Base-by-base conservation (phyloP, 2,329 filamentous ascomycete genomes). In the Fusarium sterilihyphosum region DNA sequence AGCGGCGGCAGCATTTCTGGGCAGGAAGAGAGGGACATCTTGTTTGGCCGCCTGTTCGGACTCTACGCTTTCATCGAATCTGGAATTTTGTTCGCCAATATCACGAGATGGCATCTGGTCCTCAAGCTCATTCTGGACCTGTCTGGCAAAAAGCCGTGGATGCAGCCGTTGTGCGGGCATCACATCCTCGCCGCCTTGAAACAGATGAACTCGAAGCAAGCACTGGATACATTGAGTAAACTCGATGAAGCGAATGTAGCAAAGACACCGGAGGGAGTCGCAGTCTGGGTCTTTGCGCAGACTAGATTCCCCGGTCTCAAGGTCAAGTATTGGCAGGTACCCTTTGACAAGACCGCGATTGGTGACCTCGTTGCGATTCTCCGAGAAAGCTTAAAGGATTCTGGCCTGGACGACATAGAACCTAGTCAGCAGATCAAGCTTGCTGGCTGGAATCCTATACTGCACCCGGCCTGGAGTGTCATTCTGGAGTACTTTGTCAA, bases 381-480 rank as follows among this genome's bases (percentile, higher is more conserved):
- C 80, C 96, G 94, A 80, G 94, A 97, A 78, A 92, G 87, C 66
- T 87, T 91, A 62, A 88, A 88, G 46, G 87, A 88, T 46, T 84
- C 86, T 31, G 83, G 40, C 82, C 84, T 29, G 78, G 82, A 49
- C 20, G 14, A 31, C 9, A 17, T 31, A 9, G 46, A 31, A 31
- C 46, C 13, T 31, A 12, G 46, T 26, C 80, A 75, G 37, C 87
- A 87, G 77, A 84, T 85, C 29, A 90, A 91, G 79, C 92, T 93
- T 70, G 92, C 93, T 24, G 92, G 91, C 70, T 95, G 94, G 88
- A 94, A 91, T 64, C 90, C 93, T 3, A 93, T 94, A 78, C 86
- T 97, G 63, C 94, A 95, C 78, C 97, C 97, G 81, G 94, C 94
- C 2, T 98, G 96, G 96, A 90, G 93, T 73, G 83, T 95, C 33